Percentiles rank a stretch among this genome's conserved stretches.
Conservation (phyloP, 2,329 filamentous ascomycete species). For the Neurospora sp. region DNA sequence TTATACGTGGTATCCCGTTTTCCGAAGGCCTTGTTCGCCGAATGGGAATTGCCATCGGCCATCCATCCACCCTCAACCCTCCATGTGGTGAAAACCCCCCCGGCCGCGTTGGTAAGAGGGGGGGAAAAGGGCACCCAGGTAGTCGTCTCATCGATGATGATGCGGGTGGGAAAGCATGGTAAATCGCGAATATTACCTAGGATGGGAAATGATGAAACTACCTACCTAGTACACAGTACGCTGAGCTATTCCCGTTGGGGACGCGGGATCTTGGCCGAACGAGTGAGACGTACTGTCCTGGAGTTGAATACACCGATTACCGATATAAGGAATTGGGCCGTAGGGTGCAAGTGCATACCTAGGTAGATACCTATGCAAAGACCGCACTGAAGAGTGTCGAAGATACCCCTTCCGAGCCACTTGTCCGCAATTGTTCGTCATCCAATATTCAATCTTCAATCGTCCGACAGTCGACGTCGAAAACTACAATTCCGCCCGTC, state of each 20-base stretch:
- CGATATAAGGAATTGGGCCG: background rate
- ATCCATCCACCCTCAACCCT: background rate
- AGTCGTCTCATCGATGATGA: background rate
- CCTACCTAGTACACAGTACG: background rate
- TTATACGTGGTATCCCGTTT: background rate
- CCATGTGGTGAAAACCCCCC: background rate
- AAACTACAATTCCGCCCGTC: background rate
- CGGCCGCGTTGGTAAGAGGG: background rate
- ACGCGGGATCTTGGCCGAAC: background rate
- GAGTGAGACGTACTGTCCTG: background rate
- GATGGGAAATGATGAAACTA: background rate
- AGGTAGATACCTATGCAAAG: background rate
- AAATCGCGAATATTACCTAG: background rate
- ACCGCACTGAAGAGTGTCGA: background rate
- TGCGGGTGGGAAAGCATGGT: background rate
- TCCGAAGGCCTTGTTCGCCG: background rate
- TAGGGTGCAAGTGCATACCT: background rate
- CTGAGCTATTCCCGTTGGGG: background rate
- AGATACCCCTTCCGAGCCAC: background rate
- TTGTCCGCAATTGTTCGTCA: background rate
- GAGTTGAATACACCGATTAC: background rate
- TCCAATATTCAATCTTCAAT: too few species aligned
- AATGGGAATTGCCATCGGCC: background rate
- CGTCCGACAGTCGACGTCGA: too few species aligned
- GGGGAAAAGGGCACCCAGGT: background rate